A percentile compares a stretch with the other conserved stretches of the same genome.
Evolutionary conservation across 2,329 filamentous ascomycete genomes (phyloP).

Genomic region (Falciphora oryzae): DNA sequence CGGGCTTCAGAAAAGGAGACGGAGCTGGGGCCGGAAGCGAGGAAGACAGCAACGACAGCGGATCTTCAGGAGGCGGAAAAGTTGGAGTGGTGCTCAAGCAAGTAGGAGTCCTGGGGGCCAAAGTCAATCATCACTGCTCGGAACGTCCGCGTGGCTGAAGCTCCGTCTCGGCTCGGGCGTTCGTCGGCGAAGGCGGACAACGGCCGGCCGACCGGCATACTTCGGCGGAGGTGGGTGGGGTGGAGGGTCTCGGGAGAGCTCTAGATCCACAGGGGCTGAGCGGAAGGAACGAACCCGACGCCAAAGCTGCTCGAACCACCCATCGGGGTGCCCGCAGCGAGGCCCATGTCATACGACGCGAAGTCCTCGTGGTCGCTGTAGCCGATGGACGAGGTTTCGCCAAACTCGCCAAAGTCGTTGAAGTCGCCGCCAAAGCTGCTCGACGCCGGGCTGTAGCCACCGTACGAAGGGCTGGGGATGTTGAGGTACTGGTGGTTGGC

Average conservation of each 20-base stretch:
- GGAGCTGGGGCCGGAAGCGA: conserved; percentile 31
- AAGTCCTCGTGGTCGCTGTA: conserved; percentile 60
- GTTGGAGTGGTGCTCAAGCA: conserved; percentile 36
- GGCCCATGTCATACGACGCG: conserved; percentile 42
- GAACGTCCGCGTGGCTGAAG: neutral
- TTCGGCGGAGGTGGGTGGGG: conserved; percentile 13
- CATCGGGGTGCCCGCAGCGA: conserved; percentile 39
- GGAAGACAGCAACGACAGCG: conserved; percentile 29
- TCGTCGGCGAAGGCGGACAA: conserved; percentile 1
- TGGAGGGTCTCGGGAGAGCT: conserved; percentile 34
- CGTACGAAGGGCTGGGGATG: conserved; percentile 57
- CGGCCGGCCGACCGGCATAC: conserved; percentile 3
- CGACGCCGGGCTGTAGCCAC: conserved; percentile 56
- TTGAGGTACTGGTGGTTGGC: conserved; percentile 52
- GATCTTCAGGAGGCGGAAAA: conserved; percentile 38
- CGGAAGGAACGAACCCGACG: conserved; percentile 58
- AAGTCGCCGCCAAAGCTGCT: conserved; percentile 51
- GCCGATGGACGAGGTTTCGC: conserved; percentile 41
- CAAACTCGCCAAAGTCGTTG: conserved; percentile 17
- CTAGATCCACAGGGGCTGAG: conserved; percentile 57
- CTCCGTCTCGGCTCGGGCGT: conserved; percentile 9
- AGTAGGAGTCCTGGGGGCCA: conserved; percentile 40
- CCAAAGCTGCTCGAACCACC: conserved; percentile 42
- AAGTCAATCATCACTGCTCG: conserved; percentile 45
- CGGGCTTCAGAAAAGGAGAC: conserved; percentile 39